phyloP scores from a whole-genome alignment of 768 basidiomycete genomes.

The Trametes punicea region DNA sequence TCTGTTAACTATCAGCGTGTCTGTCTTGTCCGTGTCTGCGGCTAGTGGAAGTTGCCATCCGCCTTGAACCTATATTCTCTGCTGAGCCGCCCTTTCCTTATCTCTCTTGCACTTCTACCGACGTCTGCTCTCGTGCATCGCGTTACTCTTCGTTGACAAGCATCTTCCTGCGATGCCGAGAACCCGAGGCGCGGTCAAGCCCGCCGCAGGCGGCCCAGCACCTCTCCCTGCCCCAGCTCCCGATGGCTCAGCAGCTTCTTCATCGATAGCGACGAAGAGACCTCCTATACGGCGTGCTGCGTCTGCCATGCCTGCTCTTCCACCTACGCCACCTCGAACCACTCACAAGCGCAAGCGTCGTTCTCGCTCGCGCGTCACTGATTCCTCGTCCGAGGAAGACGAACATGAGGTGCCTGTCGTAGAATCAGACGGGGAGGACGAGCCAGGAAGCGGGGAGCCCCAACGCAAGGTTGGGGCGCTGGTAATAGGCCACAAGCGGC shows the following conservation, averaged over 20 bases:
- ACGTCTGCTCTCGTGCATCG: background rate
- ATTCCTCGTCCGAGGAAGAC: constrained; percentile 36
- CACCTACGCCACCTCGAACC: constrained; percentile 22
- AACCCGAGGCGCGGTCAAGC: constrained; percentile 14
- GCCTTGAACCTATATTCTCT: background rate
- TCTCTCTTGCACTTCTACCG: background rate
- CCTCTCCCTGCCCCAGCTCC: constrained; percentile 1
- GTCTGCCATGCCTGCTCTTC: constrained; percentile 11
- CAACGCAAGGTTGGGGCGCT: constrained; percentile 32
- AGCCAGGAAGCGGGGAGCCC: background rate
- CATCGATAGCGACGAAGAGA: constrained; percentile 11
- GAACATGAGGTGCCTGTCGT: constrained; percentile 16
- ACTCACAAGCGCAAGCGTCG: constrained; percentile 24
- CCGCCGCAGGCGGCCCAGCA: constrained; percentile 7
- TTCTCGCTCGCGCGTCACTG: constrained; percentile 41
- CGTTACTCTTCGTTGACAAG: background rate
- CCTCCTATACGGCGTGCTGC: constrained; percentile 10
- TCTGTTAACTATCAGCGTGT: background rate
- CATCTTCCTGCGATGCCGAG: constrained; percentile 15
- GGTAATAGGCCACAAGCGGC: constrained; percentile 28
- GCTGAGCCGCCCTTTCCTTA: background rate
- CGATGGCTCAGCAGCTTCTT: background rate
- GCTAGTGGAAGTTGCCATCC: background rate
- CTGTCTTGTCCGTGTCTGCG: background rate
- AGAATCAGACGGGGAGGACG: constrained; percentile 33